A percentile compares a stretch with the other conserved stretches of the same genome.
phyloP scores from a whole-genome alignment of 495 filamentous ascomycete genomes.

The Penicillium silybi region DNA sequence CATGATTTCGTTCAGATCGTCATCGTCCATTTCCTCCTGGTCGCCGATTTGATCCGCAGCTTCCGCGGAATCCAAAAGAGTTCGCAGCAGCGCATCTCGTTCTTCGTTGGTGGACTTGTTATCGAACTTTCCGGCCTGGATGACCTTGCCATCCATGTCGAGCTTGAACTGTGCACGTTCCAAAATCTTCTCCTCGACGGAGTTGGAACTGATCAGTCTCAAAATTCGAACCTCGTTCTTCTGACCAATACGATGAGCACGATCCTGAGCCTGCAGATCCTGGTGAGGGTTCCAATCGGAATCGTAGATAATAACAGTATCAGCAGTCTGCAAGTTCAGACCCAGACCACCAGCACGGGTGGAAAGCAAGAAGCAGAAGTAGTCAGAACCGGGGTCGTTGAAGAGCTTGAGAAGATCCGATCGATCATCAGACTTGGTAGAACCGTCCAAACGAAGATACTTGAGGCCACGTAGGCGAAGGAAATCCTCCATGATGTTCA shows the following conservation, averaged over 20 bases:
- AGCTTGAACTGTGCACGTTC: slow-evolving; percentile 97
- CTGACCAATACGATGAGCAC: slow-evolving; percentile 98
- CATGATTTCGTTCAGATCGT: slow-evolving; percentile 88
- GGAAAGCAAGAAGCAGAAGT: slow-evolving; percentile 98
- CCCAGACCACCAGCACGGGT: slow-evolving; percentile 97
- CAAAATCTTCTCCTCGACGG: slow-evolving; percentile 97
- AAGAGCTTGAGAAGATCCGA: slow-evolving; percentile 85
- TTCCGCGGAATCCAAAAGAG: slow-evolving; percentile 87
- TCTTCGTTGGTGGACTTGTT: slow-evolving; percentile 99
- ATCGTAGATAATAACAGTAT: slow-evolving; percentile 99
- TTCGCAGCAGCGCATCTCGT: slow-evolving; percentile 89
- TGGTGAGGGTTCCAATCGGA: slow-evolving; percentile 99
- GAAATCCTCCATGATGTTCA: slow-evolving; percentile 99
- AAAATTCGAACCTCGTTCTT: slow-evolving; percentile 99
- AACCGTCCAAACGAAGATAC: slow-evolving; percentile 91
- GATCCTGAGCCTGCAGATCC: slow-evolving; percentile 98
- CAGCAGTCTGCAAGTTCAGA: slow-evolving; percentile 93
- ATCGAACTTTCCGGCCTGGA: slow-evolving; percentile 97
- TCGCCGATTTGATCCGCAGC: slow-evolving; percentile 73
- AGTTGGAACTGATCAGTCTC: slow-evolving; percentile 90
- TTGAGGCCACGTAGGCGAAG: slow-evolving; percentile 73
- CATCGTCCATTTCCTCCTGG: slow-evolving; percentile 92
- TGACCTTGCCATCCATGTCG: slow-evolving; percentile 99
- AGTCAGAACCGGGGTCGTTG: slow-evolving; percentile 84
- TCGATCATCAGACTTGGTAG: slow-evolving; percentile 95